Evolutionary conservation across 208 protist species (phyloP).

Genomic region (Acanthamoeba royreba): DNA sequence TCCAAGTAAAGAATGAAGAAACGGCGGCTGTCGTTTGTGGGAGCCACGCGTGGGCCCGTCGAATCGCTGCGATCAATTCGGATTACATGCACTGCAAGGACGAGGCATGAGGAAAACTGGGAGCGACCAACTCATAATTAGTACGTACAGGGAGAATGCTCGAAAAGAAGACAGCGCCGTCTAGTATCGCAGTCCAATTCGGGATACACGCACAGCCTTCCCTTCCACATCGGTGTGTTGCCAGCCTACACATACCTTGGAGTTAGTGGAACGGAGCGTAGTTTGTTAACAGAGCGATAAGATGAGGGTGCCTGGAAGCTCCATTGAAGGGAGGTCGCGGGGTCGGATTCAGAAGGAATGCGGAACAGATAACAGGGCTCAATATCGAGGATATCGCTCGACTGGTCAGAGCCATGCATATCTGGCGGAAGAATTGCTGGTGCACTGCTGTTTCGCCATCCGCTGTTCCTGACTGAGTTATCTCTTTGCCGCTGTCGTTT

Average conservation of each 20-base stretch:
- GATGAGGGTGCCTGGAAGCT: neutral
- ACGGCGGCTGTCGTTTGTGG: neutral
- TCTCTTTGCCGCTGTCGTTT: too few species aligned
- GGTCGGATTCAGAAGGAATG: neutral
- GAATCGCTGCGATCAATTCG: neutral
- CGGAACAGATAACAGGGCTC: slow-evolving; percentile 5
- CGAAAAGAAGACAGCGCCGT: too few species aligned
- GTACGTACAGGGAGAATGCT: too few species aligned
- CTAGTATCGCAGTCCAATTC: too few species aligned
- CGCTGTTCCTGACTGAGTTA: too few species aligned
- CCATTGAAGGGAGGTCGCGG: neutral
- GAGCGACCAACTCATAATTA: too few species aligned
- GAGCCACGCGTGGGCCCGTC: neutral
- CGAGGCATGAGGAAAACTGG: neutral
- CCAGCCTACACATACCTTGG: neutral
- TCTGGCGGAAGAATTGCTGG: too few species aligned
- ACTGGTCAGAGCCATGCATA: too few species aligned
- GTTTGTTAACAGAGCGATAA: too few species aligned
- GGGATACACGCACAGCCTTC: neutral
- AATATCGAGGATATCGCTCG: neutral
- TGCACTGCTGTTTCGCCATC: too few species aligned
- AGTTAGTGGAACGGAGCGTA: too few species aligned
- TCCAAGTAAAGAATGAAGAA: slow-evolving; percentile 7
- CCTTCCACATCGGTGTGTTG: neutral
- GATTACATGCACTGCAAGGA: too few species aligned